phyloP scores from a whole-genome alignment of 768 basidiomycete species.

The Sutorius australiensis region DNA sequence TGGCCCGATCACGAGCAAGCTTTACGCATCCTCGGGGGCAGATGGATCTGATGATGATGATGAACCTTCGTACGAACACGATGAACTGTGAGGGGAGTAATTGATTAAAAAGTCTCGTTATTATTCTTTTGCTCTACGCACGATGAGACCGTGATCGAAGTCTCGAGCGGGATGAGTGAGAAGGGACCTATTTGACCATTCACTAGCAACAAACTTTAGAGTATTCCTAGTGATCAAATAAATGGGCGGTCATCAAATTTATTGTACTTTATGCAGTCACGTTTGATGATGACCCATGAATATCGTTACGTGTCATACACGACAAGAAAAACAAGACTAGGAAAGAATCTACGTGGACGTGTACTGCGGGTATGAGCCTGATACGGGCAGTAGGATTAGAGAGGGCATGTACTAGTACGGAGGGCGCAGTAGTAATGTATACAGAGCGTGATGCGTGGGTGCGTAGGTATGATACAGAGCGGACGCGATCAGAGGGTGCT shows the following conservation, averaged over 20 bases:
- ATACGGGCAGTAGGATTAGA: slow-evolving; percentile 9
- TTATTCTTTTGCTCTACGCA: slow-evolving; percentile 6
- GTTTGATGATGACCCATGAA: not conserved
- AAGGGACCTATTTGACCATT: slow-evolving; percentile 3
- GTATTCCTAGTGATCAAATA: not conserved
- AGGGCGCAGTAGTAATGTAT: slow-evolving; percentile 8
- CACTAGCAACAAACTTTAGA: not conserved
- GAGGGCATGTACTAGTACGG: slow-evolving; percentile 9
- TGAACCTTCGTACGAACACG: slow-evolving; percentile 44
- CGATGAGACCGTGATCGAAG: not conserved
- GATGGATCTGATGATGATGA: slow-evolving; percentile 39
- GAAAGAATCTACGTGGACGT: not conserved
- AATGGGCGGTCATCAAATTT: not conserved
- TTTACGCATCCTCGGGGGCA: slow-evolving; percentile 51
- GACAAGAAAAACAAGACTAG: not conserved
- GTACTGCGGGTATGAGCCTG: not conserved
- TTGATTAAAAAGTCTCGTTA: slow-evolving; percentile 6
- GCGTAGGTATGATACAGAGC: slow-evolving; percentile 15
- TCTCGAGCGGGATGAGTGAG: slow-evolving; percentile 15
- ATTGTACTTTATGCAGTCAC: not conserved
- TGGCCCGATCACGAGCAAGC: slow-evolving; percentile 81
- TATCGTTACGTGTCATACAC: slow-evolving; percentile 11
- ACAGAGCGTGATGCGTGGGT: slow-evolving; percentile 1
- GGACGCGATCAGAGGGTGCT: not conserved
- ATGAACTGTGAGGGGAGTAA: slow-evolving; percentile 42